These are phyloP conservation scores for Cyberlindnera xishuangbannaensis DNA, from an alignment of 805 yeast species.

Conservation along the genomic window DNA sequence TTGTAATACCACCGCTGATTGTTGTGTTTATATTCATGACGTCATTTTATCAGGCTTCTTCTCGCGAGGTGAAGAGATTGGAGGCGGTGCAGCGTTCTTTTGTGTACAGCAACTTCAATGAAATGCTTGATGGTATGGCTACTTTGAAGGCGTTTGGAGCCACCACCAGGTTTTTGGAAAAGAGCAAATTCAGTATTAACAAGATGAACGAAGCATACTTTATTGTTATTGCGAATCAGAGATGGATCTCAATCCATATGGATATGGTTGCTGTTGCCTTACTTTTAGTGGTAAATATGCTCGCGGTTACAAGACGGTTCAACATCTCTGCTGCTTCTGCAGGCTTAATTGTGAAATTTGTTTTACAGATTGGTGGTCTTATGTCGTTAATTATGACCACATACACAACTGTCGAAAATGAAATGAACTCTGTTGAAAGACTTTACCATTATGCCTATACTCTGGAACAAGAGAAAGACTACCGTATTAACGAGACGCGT, in stretches of 20 bases:
- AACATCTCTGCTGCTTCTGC: constrained; percentile 56
- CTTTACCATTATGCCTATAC: constrained; percentile 57
- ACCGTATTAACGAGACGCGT: constrained; percentile 33
- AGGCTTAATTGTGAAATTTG: constrained; percentile 63
- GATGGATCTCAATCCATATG: constrained; percentile 65
- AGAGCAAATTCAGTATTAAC: constrained; percentile 44
- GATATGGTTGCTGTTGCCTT: constrained; percentile 49
- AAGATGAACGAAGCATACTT: constrained; percentile 64
- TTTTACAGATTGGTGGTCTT: constrained; percentile 48
- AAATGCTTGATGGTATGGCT: constrained; percentile 57
- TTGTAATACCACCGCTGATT: constrained; percentile 52
- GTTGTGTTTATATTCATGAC: constrained; percentile 39
- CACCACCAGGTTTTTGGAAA: constrained; percentile 39
- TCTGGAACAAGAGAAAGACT: constrained; percentile 64
- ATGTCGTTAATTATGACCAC: constrained; percentile 58
- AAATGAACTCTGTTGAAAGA: constrained; percentile 73
- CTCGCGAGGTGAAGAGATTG: constrained; percentile 70
- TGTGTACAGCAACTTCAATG: constrained; percentile 69
- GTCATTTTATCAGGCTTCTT: constrained; percentile 59
- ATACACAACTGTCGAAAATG: constrained; percentile 67
- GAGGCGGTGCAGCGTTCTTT: constrained; percentile 68
- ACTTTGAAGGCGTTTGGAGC: constrained; percentile 58
- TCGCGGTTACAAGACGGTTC: constrained; percentile 58
- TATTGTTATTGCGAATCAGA: constrained; percentile 57
- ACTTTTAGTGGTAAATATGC: constrained; percentile 48